Conservation (phyloP, 805 yeast species). For the Yamadazyma takamatsuzukensis region DNA sequence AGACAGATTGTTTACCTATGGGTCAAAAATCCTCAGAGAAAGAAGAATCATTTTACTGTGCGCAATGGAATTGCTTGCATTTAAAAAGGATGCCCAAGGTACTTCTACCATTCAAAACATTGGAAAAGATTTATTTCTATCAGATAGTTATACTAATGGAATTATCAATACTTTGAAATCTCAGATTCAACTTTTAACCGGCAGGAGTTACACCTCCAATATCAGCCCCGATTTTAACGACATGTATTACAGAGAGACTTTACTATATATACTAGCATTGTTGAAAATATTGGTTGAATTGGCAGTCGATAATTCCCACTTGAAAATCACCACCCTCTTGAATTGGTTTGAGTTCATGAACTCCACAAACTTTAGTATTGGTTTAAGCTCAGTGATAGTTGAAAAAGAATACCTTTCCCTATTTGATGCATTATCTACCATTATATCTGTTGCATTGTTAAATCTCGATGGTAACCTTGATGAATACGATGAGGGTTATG, state of each 20-base stretch:
- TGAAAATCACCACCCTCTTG: slow-evolving; percentile 28
- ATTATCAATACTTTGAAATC: slow-evolving; percentile 16
- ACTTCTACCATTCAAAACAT: slow-evolving; percentile 31
- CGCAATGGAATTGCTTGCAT: slow-evolving; percentile 44
- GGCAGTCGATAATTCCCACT: slow-evolving; percentile 33
- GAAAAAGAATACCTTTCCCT: slow-evolving; percentile 24
- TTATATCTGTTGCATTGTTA: slow-evolving; percentile 49
- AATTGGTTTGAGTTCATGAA: slow-evolving; percentile 58
- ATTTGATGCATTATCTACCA: slow-evolving; percentile 45
- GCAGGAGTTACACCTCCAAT: not conserved
- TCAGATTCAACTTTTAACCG: not conserved
- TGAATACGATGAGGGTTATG: slow-evolving; percentile 18
- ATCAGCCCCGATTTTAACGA: slow-evolving; percentile 17
- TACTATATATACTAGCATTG: slow-evolving; percentile 29
- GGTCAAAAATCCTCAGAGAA: slow-evolving; percentile 45
- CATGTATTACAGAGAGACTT: slow-evolving; percentile 25
- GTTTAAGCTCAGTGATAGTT: slow-evolving; percentile 23
- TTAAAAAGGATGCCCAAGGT: slow-evolving; percentile 27
- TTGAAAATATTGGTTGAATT: slow-evolving; percentile 39
- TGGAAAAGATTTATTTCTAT: slow-evolving; percentile 36
- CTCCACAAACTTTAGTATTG: slow-evolving; percentile 21
- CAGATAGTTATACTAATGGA: slow-evolving; percentile 22
- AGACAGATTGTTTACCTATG: slow-evolving; percentile 31
- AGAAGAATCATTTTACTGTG: slow-evolving; percentile 47
- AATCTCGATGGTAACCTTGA: slow-evolving; percentile 54